Conservation (phyloP, 768 basidiomycete species). For the Piloderma croceum region DNA sequence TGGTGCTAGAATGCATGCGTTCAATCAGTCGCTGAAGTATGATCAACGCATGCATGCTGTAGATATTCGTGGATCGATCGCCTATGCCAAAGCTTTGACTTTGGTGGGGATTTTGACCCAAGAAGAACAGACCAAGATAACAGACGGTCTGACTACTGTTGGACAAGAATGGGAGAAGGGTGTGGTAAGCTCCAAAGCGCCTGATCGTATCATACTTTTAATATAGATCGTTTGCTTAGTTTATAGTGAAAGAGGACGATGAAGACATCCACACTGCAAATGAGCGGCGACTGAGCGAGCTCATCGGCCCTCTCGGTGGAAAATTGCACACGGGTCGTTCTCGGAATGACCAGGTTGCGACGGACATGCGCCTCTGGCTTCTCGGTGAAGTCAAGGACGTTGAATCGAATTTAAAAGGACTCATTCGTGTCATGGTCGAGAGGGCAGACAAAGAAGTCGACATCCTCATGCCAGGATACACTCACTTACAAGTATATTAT, state of each 20-base stretch:
- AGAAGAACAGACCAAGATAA: slow-evolving; percentile 69
- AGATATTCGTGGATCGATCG: slow-evolving; percentile 92
- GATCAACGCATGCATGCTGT: slow-evolving; percentile 91
- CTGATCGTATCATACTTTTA: not conserved
- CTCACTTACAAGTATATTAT: slow-evolving; percentile 83
- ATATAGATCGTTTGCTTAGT: slow-evolving; percentile 39
- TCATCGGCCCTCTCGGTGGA: slow-evolving; percentile 88
- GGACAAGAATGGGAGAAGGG: slow-evolving; percentile 82
- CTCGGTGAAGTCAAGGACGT: slow-evolving; percentile 69
- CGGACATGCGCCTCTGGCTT: slow-evolving; percentile 97
- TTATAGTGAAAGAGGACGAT: slow-evolving; percentile 75
- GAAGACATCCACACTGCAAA: slow-evolving; percentile 99
- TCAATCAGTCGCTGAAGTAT: slow-evolving; percentile 94
- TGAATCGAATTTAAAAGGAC: slow-evolving; percentile 61
- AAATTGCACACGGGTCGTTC: slow-evolving; percentile 97
- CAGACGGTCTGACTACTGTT: slow-evolving; percentile 69
- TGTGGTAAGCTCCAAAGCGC: slow-evolving; percentile 46
- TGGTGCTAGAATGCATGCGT: slow-evolving; percentile 81
- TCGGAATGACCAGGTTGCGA: slow-evolving; percentile 97
- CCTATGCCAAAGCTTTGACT: slow-evolving; percentile 85
- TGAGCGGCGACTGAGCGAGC: slow-evolving; percentile 87
- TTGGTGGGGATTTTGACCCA: slow-evolving; percentile 75
- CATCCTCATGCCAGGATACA: slow-evolving; percentile 90
- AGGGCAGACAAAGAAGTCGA: slow-evolving; percentile 93
- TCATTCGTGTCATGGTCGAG: slow-evolving; percentile 85